These are phyloP conservation scores for Lactarius deliciosus DNA, from an alignment of 768 basidiomycete species.

Conservation along the genomic window DNA sequence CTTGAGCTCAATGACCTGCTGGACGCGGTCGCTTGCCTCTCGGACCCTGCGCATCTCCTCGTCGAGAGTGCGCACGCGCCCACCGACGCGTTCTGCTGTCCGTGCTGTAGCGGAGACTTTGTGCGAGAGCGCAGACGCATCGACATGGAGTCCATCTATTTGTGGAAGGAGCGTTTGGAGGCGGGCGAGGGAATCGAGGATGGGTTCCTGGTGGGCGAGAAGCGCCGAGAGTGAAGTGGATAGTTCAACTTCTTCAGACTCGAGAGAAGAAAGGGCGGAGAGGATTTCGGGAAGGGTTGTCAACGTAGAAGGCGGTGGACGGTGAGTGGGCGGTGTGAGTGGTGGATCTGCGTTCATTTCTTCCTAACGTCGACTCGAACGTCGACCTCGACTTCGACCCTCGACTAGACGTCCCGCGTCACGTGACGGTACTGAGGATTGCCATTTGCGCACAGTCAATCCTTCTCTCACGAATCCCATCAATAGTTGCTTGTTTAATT, in stretches of 20 bases:
- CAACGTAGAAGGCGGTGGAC: conserved; percentile 39
- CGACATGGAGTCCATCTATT: conserved; percentile 59
- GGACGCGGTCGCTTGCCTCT: conserved; percentile 88
- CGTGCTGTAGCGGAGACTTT: conserved; percentile 71
- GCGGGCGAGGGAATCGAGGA: conserved; percentile 58
- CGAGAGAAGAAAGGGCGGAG: conserved; percentile 68
- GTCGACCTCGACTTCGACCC: not conserved
- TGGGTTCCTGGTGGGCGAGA: conserved; percentile 65
- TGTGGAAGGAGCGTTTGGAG: conserved; percentile 59
- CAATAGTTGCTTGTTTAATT: not conserved
- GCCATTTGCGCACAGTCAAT: not conserved
- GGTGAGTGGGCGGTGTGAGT: conserved; percentile 6
- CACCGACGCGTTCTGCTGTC: conserved; percentile 88
- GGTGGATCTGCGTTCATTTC: conserved; percentile 21
- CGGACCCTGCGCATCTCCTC: conserved; percentile 90
- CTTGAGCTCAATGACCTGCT: conserved; percentile 94
- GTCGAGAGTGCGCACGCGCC: conserved; percentile 83
- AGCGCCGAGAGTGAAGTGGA: conserved; percentile 71
- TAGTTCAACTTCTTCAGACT: conserved; percentile 75
- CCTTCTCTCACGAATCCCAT: not conserved
- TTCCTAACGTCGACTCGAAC: not conserved
- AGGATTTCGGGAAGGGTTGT: conserved; percentile 69
- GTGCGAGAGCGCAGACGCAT: conserved; percentile 52
- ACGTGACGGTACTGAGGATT: not conserved
- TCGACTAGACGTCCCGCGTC: too few relatives aligned